Base-by-base conservation (phyloP, 345 rosid genomes). In the Erysimum cheiranthoides region DNA sequence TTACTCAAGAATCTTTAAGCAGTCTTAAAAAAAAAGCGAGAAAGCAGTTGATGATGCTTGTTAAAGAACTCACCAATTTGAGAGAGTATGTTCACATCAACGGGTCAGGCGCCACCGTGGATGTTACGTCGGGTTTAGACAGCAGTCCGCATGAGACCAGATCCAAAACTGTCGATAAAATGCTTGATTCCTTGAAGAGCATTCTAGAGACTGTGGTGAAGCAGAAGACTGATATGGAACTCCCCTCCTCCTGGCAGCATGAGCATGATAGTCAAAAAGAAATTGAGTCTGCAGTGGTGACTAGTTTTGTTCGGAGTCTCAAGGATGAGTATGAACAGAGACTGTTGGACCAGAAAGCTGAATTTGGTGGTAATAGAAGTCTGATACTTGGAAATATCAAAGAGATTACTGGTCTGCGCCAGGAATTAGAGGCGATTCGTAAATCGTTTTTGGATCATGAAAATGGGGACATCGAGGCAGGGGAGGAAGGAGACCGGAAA, bases 341-440 rank as follows among this genome's bases (percentile, higher is more conserved):
- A 62, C 45, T 83, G 30, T 64, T 80, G 84, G 83, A 78, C 59
- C 84, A 78, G 75, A 79, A 81, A 79, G 76, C 82, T 51, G 66
- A 18, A 47, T 68, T 71, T 75, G 73, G 53, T 74, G 75, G 69
- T 42, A 63, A 72, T 36, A 82, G 73, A 63, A 81, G 76, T 78
- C 35, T 82, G 56, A 68, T 61, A 17, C 80, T 81, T 73, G 82
- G 86, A 68, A 87, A 76, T 77, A 66, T 85, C 28, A 83, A 88
- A 71, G 92, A 91, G 77, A 77, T 96, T 58, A 85, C 86, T 14
- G 68, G 75, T 71, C 79, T 95, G 79, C 90, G 89, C 38, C 84
- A 85, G 72, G 97, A 95, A 79, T 71, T 95, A 58, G 93, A 83
- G 75, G 73, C 76, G 59, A 81, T 95, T 49, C 79, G 86, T 61